Evolutionary conservation across 2,329 filamentous ascomycete species (phyloP), one percentile per base, ranked within the genome.

Genomic region (Pezicula neosporulosa): DNA sequence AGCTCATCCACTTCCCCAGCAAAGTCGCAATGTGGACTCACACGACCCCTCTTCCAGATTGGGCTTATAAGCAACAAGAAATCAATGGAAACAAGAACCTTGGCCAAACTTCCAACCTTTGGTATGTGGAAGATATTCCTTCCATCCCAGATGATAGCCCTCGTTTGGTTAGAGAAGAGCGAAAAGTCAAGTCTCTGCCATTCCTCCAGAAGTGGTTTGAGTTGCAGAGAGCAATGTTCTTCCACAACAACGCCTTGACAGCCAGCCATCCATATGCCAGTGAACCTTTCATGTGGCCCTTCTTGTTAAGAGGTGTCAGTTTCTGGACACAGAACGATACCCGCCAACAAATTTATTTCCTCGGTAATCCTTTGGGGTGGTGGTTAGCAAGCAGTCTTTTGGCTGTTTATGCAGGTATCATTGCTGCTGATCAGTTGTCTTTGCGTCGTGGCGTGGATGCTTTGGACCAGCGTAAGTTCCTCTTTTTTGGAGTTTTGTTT

Each of bases 21-120:
- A 96, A 95, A 70, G 94, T 99, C 47, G 93, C 94, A 59, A 96
- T 99, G 93, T 99, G 94, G 94, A 99, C 94, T 27, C 93, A 97
- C 70, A 88, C 88, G 35, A 94, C 85, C 53, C 90, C 94, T 46
- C 82, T 99, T n/a, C 94, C 94, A 4, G 94, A 99, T 4, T 99
- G 94, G 94, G 94, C 81, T 24, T 93, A 89, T 76, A 94, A 95
- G 70, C 94, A 99, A 71, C 93, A 96, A 65, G 94, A 99, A 70
- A 97, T 99, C 77, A 99, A 99, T 70, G 94, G 94, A 54, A 99
- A 99, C 79, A 99, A 99, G 82, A 95, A 96, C 68, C 76, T 95
- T 49, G 78, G 85, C 27, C 89, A 93, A 56, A 86, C 87, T 67
- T 96, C 90, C 68, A 99, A 99, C 68, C 80, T 96, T 56, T 99